Evolutionary conservation across 257 asterid species (phyloP), one percentile per base, ranked within the genome.

Genomic region (Schizonepeta tenuifolia): DNA sequence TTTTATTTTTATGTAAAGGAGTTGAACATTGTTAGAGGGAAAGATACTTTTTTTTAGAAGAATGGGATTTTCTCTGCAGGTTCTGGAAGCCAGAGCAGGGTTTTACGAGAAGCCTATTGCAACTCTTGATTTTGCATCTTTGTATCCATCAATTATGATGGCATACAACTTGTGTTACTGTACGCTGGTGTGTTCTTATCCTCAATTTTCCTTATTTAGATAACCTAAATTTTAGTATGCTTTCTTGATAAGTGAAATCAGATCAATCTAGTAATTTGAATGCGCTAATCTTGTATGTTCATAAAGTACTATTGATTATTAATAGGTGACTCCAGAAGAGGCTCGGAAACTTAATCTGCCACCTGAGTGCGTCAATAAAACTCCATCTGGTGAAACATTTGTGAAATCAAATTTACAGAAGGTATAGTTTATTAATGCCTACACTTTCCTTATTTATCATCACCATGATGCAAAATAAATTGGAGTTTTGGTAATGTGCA

Each of bases 71-170:
- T 49, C 40, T 71, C 6, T 69, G 78, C 88, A 95, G 99, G 99
- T 94, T 75, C 83, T 94, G 87, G 99, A 94, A 72, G 92, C 98
- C 62, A 86, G 86, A 75, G 91, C 96, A 72, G 99, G 99, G 64
- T 94, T 83, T 81, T 94, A 86, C 51, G 99, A 91, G 83, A 94
- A 91, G 86, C 99, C 99, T 63, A 88, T 94, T 81, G 99, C 99
- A 21, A 94, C 99, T 3, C 87, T 94, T 79, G 99, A 94, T 88
- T 94, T 94, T 83, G 99, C 99, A 76, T 94, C 99, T 79, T 82
- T 94, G 28, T 94, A 94, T 83, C 99, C 99, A 36, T 94, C 99
- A 51, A 92, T 94, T 74, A 94, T 94, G 98, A 94, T 94, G 99
- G 98, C 99, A 72, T 92, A 94, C 83, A 94, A 94, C 81, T 79